Evolutionary conservation across 2,329 filamentous ascomycete genomes (phyloP), one percentile per base, ranked within the genome.

Genomic region (Aureobasidium sp.): DNA sequence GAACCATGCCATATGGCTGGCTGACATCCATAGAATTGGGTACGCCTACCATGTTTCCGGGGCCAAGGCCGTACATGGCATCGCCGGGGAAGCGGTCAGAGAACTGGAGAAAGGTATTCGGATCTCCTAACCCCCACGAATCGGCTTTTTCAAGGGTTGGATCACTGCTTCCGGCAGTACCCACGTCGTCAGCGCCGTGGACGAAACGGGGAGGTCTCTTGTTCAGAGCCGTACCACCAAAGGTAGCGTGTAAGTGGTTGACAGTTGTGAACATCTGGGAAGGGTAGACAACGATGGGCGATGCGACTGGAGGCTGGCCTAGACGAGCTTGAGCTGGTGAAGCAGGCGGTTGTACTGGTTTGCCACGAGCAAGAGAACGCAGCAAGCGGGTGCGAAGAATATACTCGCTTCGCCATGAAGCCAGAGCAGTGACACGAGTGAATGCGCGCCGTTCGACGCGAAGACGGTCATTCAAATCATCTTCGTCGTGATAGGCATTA

Each of bases 361-460:
- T 96, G 56, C 93, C 94, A 64, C 90, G 86, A 51, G 83, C 83
- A 62, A 97, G 79, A 65, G 90, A 94, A 48, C 91, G 85, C 58
- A 97, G 78, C 57, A 97, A 82, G 51, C 90, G 84, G 1, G 91
- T 97, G 51, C 94, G 84, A 62, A 96, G 77, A 52, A 97, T 88
- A 70, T 97, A 99, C 74, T 99, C 94, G 74, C 90, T 97, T 68
- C 93, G 85, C 93, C 94, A 97, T 9, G 92, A 94, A n/a, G 91
- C 89, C 64, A 92, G 77, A 3, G 86, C 82, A 10, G 90, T 95
- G 61, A 99, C 81, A 47, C 92, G 86, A 17, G 89, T 85, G 70
- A 97, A 99, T 66, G 85, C 84, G 48, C 91, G 88, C 68, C 84
- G 84, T 70, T 94, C 89, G 0, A 88, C 87, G 32, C 84, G 83